phyloP scores from a whole-genome alignment of 805 yeast genomes.

The Priceomyces castillae region DNA sequence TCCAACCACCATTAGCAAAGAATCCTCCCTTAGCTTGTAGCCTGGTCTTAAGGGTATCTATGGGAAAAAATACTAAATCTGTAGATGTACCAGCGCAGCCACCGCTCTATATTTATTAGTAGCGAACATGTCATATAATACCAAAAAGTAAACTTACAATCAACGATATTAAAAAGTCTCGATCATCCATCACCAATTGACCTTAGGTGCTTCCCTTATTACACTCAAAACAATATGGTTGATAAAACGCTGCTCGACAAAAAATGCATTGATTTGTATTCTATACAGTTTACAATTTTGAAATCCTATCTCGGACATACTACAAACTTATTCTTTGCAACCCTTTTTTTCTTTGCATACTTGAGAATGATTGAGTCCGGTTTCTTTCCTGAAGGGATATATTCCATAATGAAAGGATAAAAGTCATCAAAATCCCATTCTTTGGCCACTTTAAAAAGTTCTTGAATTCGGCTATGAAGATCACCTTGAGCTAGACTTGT shows the following conservation, averaged over 20 bases:
- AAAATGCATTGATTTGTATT: neutral
- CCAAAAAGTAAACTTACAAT: slow-evolving; percentile 23
- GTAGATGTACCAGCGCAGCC: slow-evolving; percentile 97
- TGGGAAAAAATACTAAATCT: slow-evolving; percentile 92
- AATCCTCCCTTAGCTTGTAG: slow-evolving; percentile 96
- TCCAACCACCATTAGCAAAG: slow-evolving; percentile 88
- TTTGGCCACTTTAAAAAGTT: slow-evolving; percentile 27
- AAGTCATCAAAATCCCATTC: slow-evolving; percentile 43
- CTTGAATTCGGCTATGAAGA: slow-evolving; percentile 23
- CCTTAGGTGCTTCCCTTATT: neutral
- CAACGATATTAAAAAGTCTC: slow-evolving; percentile 28
- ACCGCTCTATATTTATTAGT: slow-evolving; percentile 53
- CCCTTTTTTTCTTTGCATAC: slow-evolving; percentile 33
- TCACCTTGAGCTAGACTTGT: slow-evolving; percentile 47
- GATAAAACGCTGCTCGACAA: neutral
- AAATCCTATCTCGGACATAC: slow-evolving; percentile 23
- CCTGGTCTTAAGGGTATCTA: slow-evolving; percentile 92
- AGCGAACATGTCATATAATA: neutral
- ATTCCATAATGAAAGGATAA: slow-evolving; percentile 29
- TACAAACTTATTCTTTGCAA: slow-evolving; percentile 29
- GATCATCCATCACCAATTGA: slow-evolving; percentile 23
- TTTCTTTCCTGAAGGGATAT: slow-evolving; percentile 35
- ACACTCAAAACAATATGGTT: neutral
- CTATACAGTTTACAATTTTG: slow-evolving; percentile 1
- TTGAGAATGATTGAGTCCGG: slow-evolving; percentile 37